Percentiles rank a stretch among this genome's conserved stretches.
Conservation (phyloP, 2,329 filamentous ascomycete species). For the Cordyceps tenuipes region DNA sequence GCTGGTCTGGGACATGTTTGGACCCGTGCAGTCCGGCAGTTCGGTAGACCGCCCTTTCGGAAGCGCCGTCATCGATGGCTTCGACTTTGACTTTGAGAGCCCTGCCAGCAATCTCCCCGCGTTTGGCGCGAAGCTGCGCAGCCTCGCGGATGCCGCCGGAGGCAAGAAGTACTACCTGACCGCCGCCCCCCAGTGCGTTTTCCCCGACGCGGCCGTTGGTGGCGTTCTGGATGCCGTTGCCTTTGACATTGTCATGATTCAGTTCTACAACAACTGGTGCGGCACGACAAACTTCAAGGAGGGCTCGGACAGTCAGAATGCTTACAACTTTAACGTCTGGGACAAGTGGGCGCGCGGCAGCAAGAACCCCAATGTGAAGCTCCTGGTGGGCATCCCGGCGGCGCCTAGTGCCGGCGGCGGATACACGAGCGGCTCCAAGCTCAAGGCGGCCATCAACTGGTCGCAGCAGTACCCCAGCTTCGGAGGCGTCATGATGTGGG, state of each 20-base stretch:
- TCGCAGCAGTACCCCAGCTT: slow-evolving; percentile 49
- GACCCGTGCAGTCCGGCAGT: slow-evolving; percentile 39
- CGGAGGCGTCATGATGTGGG: slow-evolving; percentile 63
- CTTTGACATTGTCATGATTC: slow-evolving; percentile 54
- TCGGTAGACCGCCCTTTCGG: slow-evolving; percentile 57
- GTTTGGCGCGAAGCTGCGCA: slow-evolving; percentile 51
- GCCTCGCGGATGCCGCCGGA: slow-evolving; percentile 42
- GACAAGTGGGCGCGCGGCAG: slow-evolving; percentile 55
- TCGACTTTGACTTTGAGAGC: slow-evolving; percentile 69
- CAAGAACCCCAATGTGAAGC: slow-evolving; percentile 51
- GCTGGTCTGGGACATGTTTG: slow-evolving; percentile 63
- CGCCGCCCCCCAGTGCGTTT: slow-evolving; percentile 60
- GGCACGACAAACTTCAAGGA: slow-evolving; percentile 43
- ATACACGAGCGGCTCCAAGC: slow-evolving; percentile 39
- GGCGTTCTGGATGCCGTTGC: slow-evolving; percentile 46
- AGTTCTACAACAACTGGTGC: slow-evolving; percentile 65
- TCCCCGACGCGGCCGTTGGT: slow-evolving; percentile 52
- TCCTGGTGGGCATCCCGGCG: slow-evolving; percentile 54
- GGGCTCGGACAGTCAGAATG: slow-evolving; percentile 35
- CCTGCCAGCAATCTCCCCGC: slow-evolving; percentile 48
- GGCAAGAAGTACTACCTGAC: slow-evolving; percentile 54
- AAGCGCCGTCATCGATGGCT: slow-evolving; percentile 58
- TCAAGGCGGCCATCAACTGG: slow-evolving; percentile 45
- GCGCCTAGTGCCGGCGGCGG: slow-evolving; percentile 45
- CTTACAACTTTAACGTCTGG: slow-evolving; percentile 57